These are phyloP conservation scores for Phytophthora hibernalis DNA, from an alignment of 352 stramenopile genomes.

Conservation along the genomic window DNA sequence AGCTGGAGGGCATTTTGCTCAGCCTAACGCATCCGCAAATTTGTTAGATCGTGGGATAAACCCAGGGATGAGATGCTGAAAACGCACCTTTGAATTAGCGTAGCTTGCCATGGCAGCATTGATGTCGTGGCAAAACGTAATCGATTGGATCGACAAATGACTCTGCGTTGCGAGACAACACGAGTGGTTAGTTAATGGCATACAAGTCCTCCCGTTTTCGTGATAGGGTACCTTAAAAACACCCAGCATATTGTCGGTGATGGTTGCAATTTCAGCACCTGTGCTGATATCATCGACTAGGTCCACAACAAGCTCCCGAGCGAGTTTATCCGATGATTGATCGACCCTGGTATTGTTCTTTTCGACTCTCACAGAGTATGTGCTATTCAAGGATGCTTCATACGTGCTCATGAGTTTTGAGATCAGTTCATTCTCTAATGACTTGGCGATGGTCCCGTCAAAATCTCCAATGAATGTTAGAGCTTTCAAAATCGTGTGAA, in stretches of 20 bases:
- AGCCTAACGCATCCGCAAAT: conserved; percentile 36
- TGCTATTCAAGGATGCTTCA: conserved; percentile 48
- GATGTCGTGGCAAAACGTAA: conserved; percentile 68
- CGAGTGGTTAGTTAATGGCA: neutral
- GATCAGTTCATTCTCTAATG: conserved; percentile 75
- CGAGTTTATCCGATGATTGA: conserved; percentile 40
- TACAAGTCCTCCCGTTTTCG: neutral
- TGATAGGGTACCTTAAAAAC: conserved; percentile 68
- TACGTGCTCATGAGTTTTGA: conserved; percentile 78
- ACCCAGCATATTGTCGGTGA: conserved; percentile 69
- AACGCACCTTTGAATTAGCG: conserved; percentile 40
- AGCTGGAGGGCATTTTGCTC: conserved; percentile 80
- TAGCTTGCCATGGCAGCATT: conserved; percentile 46
- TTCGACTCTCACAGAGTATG: conserved; percentile 3
- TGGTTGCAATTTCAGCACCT: conserved; percentile 72
- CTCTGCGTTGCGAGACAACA: conserved; percentile 39
- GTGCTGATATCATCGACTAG: conserved; percentile 70
- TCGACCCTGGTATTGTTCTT: neutral
- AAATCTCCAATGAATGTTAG: conserved; percentile 86
- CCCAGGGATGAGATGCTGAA: neutral
- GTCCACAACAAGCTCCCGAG: conserved; percentile 50
- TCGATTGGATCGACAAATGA: conserved; percentile 77
- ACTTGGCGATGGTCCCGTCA: conserved; percentile 65
- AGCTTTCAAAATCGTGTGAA: conserved; percentile 75
- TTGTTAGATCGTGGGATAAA: neutral